Evolutionary conservation across 1,284 basidiomycete species (phyloP).

Genomic region (Ceraceosorus bombacis): DNA sequence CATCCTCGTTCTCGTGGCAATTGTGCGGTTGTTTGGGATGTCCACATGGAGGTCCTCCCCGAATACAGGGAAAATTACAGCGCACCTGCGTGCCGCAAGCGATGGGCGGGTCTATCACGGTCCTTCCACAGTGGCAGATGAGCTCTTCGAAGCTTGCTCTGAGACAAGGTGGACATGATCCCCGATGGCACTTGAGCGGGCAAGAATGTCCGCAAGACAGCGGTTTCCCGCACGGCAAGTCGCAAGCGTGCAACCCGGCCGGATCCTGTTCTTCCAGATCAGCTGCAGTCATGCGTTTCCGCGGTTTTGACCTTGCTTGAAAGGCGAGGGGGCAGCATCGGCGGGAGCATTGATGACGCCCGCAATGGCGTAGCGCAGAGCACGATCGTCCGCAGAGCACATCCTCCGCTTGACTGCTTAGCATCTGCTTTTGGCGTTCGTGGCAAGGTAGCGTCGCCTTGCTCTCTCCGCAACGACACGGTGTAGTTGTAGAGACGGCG

Average conservation of each 20-base stretch:
- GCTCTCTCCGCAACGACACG: constrained; percentile 44
- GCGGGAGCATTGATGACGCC: constrained; percentile 35
- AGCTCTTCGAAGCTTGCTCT: constrained; percentile 45
- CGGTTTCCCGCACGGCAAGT: constrained; percentile 32
- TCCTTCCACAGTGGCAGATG: constrained; percentile 42
- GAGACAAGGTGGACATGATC: constrained; percentile 43
- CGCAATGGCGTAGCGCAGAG: constrained; percentile 38
- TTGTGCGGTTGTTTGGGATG: constrained; percentile 42
- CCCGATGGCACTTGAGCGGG: constrained; percentile 41
- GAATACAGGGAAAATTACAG: constrained; percentile 43
- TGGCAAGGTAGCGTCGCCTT: constrained; percentile 31
- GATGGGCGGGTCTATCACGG: constrained; percentile 45
- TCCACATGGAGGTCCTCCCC: constrained; percentile 39
- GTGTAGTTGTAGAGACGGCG: constrained; percentile 28
- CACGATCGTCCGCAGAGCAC: constrained; percentile 36
- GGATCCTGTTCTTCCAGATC: constrained; percentile 40
- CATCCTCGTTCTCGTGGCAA: constrained; percentile 36
- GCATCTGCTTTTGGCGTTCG: constrained; percentile 25
- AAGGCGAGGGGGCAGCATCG: constrained; percentile 43
- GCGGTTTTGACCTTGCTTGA: constrained; percentile 33
- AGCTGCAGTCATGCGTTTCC: constrained; percentile 24
- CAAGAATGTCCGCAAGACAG: constrained; percentile 44
- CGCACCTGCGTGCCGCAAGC: constrained; percentile 39
- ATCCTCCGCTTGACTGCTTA: constrained; percentile 23
- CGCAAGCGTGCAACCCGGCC: constrained; percentile 39